Evolutionary conservation across 1,139 yeast species (phyloP).

Genomic region (Yamadazyma sp.): DNA sequence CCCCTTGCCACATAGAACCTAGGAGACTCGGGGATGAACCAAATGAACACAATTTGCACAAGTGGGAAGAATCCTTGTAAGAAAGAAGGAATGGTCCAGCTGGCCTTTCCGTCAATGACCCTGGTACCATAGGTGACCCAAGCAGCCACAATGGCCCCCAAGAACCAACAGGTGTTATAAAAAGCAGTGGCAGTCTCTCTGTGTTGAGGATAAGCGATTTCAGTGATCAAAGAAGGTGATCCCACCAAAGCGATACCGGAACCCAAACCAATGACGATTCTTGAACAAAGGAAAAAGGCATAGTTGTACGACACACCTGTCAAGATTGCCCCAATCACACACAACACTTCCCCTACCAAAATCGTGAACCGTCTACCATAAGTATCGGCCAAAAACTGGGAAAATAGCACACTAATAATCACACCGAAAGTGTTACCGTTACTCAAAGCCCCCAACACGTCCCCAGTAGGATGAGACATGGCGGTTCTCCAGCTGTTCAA

Average conservation of each 20-base stretch:
- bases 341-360: constrained; percentile 22
- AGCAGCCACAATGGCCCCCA: constrained; percentile 56
- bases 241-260: constrained; percentile 34
- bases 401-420: constrained; percentile 1
- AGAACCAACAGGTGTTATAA: constrained; percentile 48
- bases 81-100: constrained; percentile 47
- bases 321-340: constrained; percentile 37
- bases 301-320: constrained; percentile 42
- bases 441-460: constrained; percentile 31
- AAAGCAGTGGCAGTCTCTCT: constrained; percentile 45
- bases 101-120: constrained; percentile 14
- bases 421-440: constrained; percentile 7
- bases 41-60: constrained; percentile 24
- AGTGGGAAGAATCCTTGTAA: constrained; percentile 41
- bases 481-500: constrained; percentile 32
- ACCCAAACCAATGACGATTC: constrained; percentile 46
- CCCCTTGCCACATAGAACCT: constrained; percentile 40
- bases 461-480: constrained; percentile 43
- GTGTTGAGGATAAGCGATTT: constrained; percentile 47
- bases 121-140: constrained; percentile 25
- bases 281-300: constrained; percentile 37
- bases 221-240: constrained; percentile 40
- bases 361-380: constrained; percentile 37
- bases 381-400: constrained; percentile 16
- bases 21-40: constrained; percentile 48